Base-by-base conservation (phyloP, 2,329 filamentous ascomycete species). In the Trichoderma citrinoviride region DNA sequence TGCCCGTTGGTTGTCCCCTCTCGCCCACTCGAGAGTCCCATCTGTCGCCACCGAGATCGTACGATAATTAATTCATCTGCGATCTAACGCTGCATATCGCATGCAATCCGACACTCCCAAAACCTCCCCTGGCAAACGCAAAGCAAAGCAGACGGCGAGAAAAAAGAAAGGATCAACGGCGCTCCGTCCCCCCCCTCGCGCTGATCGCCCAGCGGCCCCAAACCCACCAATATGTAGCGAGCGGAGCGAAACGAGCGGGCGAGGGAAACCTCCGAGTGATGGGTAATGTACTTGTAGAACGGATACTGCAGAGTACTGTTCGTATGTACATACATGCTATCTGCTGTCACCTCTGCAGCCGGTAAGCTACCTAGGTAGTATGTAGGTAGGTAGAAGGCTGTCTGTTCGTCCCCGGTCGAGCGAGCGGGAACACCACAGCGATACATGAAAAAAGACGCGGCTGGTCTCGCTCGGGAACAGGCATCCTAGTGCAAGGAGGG, bases 401-500 rank as follows among this genome's bases (percentile, higher is more conserved):
- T 46, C 25, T 19, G 17, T 52, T 52, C 47, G 50, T 63, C 52
- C 52, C 64, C 56, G 46, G 64, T 52, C 64, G 23, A 56, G 19
- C 58, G 40, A 25, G 40, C 50, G 40, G 67, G 43, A 60, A 14
- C 3, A 37, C 14, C 33, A 37, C 33, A 37, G 12, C 33, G 4
- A 29, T 7, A 7, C 6, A 10, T 5, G 12, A 37, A 37, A 14
- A 37, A 37, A 12, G 33, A 37, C 33, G 33, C 33, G 33, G 33
- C 33, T 37, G 33, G 33, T 53, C 65, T 47, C 66, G 61, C 67
- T 68, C 63, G 44, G 12, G 33, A 69, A 68, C 55, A 47, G 67
- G 68, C 61, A 69, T 65, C 56, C 68, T 67, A 65, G 65, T 5
- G 43, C 37, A 58, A 52, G 43, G 61, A 25, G 41, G 55, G n/a